Evolutionary conservation across 805 yeast genomes (phyloP), one percentile per base, ranked within the genome.

Genomic region (Isabelozyma gotoi): DNA sequence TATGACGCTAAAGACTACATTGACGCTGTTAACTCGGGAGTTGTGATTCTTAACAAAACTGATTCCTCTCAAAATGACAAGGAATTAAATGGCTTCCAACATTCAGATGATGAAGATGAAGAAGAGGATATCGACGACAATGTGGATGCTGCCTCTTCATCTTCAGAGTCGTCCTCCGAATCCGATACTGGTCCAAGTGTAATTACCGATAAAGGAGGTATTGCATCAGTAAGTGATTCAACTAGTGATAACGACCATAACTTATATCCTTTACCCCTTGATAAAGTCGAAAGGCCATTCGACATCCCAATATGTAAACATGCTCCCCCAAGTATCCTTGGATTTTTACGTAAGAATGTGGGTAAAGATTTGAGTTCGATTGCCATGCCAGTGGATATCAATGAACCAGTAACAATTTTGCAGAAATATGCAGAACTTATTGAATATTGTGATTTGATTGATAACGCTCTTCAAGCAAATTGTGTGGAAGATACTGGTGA

Each of bases 361-460:
- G 97, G 97, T 16, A 92, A 91, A 57, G 98, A 92, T 62, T 62
- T 94, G 44, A 76, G 90, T 0, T 75, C 89, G 1, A 78, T 91
- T 36, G 83, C 96, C 0, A 90, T 92, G 91, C 99, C 99, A 1
- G 96, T 94, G 6, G 83, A 94, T 1, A 78, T 90, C 42, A 94
- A 94, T 66, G 99, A 94, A 63, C 99, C 99, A 0, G 60, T 92
- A 17, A 80, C 95, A 0, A 80, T 87, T 20, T 71, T 92, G 43
- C 96, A 94, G 61, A 78, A 82, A 48, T 80, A 84, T 52, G 74
- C 94, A 0, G 99, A 94, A 62, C 63, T 81, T 37, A 74, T 87
- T 57, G 99, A 94, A 62, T 88, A 88, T 60, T 63, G 87, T 27
- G 68, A 77, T 36, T 57, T 94, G 33, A 67, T 94, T 36, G 81